Base-by-base conservation (phyloP, 805 yeast genomes). In the Ogataea populi-albae region DNA sequence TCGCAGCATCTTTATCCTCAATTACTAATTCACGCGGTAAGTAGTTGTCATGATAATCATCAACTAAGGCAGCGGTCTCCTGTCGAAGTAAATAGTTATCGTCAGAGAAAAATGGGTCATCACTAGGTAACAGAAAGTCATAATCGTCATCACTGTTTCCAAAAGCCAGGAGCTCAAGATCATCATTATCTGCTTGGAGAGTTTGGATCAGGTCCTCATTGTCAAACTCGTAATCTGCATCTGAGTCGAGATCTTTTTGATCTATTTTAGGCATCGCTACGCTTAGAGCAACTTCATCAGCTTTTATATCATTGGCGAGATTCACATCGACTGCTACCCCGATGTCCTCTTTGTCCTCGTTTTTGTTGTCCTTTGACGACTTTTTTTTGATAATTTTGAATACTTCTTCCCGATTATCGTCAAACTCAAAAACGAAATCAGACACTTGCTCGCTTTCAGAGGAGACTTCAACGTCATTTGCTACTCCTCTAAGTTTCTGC, bases 151-250 rank as follows among this genome's bases (percentile, higher is more conserved):
- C 64, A 26, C 55, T 54, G 32, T 57, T 51, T n/a, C 64, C 65
- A 38, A 61, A 50, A 6, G 56, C 50, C 26, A 48, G 48, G 28
- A 61, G 41, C 38, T 63, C 68, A 12, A 62, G 47, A 28, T 63
- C 68, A 30, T 63, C 66, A 35, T 62, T 59, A 47, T 63, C 68
- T 23, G 59, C 57, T 38, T 62, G 60, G 28, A 63, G 46, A 6
- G 68, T 59, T 34, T 55, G 60, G 23, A 69, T 61, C 30, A 67
- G 58, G 38, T 68, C 73, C 38, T 73, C 73, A 30, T 70, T 66
- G 43, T 63, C 80, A 40, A 74, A 68, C 46, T 74, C 80, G 47
- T 80, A 79, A 49, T 79, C 89, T 8, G 77, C 86, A 38, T 79
- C 87, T 0, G 82, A 75, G 36, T 63, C 57, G 8, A 61, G 40